Evolutionary conservation across 441 rosid species (phyloP), one percentile per base, ranked within the genome.

Genomic region (Gossypium lobatum): DNA sequence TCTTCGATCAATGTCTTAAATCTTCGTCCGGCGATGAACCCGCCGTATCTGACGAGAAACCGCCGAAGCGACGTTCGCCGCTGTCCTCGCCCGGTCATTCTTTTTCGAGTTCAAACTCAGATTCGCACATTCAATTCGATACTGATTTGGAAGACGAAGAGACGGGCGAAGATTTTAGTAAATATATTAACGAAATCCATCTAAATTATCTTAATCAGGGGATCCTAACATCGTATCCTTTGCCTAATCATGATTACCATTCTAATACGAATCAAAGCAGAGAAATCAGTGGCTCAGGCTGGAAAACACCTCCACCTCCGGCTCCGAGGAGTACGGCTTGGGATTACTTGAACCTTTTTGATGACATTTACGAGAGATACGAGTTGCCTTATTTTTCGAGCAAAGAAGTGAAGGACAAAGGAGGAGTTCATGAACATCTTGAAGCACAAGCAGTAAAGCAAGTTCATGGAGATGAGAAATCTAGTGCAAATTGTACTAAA

Each of bases 311-410:
- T 2, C 86, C 89, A 0, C 89, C 88, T 0, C 88, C 88, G 0
- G 58, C 87, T 13, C 81, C 81, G 28, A 79, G 75, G 63, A 80
- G 70, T 55, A 76, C 80, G 48, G 71, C 80, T 3, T 89, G 93
- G 93, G 90, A 89, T 77, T 85, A 86, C 60, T 75, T 89, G 48
- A 87, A 87, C 53, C 80, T 89, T 73, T 89, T 87, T 53, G 76
- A 64, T 45, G 84, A 84, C 28, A 75, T 82, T n/a, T 78, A 78
- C 75, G 88, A 87, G 75, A 79, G 75, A 77, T 80, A 78, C 26
- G 85, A 83, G 64, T 10, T 54, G 52, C 79, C 81, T 17, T 77
- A 77, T 69, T 26, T 13, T 57, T 28, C 55, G 34, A 48, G 46
- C 25, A 77, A 81, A 26, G 76, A 75, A 28, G 69, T 23, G 76